Base-by-base conservation (phyloP, 495 filamentous ascomycete species). In the Pseudotulostoma volvatum region DNA sequence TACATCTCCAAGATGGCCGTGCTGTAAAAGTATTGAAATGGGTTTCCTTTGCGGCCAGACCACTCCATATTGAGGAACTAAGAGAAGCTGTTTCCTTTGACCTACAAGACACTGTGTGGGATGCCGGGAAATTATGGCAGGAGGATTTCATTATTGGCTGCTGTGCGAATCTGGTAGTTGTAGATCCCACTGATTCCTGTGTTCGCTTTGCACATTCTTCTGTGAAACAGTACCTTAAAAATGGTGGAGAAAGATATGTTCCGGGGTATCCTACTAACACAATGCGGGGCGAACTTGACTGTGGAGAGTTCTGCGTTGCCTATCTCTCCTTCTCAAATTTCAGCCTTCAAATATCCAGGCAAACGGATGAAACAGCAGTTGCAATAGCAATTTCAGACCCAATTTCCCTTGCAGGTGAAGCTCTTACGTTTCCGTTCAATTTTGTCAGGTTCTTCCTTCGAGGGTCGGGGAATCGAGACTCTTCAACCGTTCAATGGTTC, bases 1-100 rank as follows among this genome's bases (percentile, higher is more conserved):
- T n/a, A n/a, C n/a, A n/a, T n/a, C n/a, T n/a, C n/a, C n/a, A n/a
- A n/a, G n/a, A n/a, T n/a, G n/a, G 51, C 37, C 25, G 20, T 31
- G 13, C 31, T 37, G 8, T 11, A 42, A 47, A 39, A 15, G 39
- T 43, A 21, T 39, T 54, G 2, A 43, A 44, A 40, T 61, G 57
- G 57, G 49, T 52, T 18, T 44, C 49, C 8, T 54, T 49, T 39
- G 50, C 54, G 3, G 39, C 30, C 3, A 43, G 44, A 2, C 55
- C 54, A 9, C 49, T 61, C 16, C 44, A n/a, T n/a, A n/a, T n/a
- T n/a, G n/a, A n/a, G n/a, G n/a, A n/a, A n/a, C n/a, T n/a, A n/a
- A n/a, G n/a, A 48, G 59, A 63, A 32, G 57, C 54, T 1, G 40
- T 55, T 14, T 46, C 49, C 2, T 54, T 57, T 45, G 48, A 44